Percentiles rank a stretch among this genome's conserved stretches.
Evolutionary conservation across 768 basidiomycete genomes (phyloP).

Genomic region (Podaxis sp.): DNA sequence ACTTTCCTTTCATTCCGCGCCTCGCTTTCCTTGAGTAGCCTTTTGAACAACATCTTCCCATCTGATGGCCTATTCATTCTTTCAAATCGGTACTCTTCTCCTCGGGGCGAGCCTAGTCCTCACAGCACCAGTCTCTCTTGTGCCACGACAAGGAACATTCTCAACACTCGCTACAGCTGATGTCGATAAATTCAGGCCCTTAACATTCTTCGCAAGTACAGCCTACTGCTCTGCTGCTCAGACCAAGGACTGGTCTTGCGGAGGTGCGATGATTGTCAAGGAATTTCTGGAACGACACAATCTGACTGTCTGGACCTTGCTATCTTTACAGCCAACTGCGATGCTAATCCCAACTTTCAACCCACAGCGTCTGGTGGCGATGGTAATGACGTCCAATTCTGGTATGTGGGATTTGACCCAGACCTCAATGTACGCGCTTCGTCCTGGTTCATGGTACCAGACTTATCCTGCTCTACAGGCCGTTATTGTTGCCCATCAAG

Average conservation of each 20-base stretch:
- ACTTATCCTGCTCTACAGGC: slow-evolving; percentile 19
- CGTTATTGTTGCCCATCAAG: slow-evolving; percentile 36
- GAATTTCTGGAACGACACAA: slow-evolving; percentile 36
- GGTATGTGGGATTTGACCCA: slow-evolving; percentile 44
- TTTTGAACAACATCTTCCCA: background rate
- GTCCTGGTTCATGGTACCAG: background rate
- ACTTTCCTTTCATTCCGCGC: background rate
- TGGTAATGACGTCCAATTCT: slow-evolving; percentile 39
- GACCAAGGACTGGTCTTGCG: slow-evolving; percentile 52
- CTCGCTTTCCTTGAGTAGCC: background rate
- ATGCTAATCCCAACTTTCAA: slow-evolving; percentile 43
- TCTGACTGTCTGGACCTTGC: slow-evolving; percentile 26
- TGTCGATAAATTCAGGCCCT: slow-evolving; percentile 41
- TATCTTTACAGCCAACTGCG: slow-evolving; percentile 35
- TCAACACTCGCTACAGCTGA: slow-evolving; percentile 35
- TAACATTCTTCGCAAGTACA: slow-evolving; percentile 46
- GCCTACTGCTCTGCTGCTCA: slow-evolving; percentile 43
- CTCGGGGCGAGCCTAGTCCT: slow-evolving; percentile 3
- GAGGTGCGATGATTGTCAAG: slow-evolving; percentile 23
- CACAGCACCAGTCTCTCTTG: slow-evolving; percentile 25
- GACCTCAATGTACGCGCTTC: slow-evolving; percentile 23
- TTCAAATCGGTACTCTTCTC: slow-evolving; percentile 1
- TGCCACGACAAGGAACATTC: slow-evolving; percentile 22
- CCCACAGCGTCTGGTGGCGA: slow-evolving; percentile 52
- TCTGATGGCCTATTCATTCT: slow-evolving; percentile 3